A percentile compares a stretch with the other conserved stretches of the same genome.
phyloP scores from a whole-genome alignment of 2,329 filamentous ascomycete species.

The Dactylonectria estremocensis region DNA sequence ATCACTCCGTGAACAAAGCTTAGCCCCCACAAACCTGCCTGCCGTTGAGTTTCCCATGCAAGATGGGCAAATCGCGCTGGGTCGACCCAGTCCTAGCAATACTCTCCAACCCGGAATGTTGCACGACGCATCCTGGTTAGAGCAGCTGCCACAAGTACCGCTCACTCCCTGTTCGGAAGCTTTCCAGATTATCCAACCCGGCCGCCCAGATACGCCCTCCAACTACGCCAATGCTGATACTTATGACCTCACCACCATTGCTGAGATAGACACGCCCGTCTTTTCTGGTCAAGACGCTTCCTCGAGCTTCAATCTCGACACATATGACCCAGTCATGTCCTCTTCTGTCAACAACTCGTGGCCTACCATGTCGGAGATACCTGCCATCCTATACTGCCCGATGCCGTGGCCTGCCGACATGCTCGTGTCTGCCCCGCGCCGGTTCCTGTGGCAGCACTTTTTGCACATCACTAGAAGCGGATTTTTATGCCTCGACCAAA shows the following conservation, averaged over 20 bases:
- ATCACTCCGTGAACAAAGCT: not conserved
- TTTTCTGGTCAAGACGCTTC: not conserved
- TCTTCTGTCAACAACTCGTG: not conserved
- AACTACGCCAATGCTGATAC: not conserved
- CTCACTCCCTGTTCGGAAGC: constrained; percentile 5
- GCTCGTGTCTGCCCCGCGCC: constrained; percentile 33
- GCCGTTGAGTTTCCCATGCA: not conserved
- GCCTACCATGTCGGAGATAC: not conserved
- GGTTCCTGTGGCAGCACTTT: constrained; percentile 39
- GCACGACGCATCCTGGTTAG: not conserved
- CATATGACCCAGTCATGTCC: not conserved
- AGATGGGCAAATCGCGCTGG: not conserved
- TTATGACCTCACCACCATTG: not conserved
- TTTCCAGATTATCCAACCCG: not conserved
- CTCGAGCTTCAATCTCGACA: not conserved
- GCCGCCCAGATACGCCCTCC: not conserved
- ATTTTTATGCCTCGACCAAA: constrained; percentile 34
- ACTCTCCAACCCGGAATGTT: not conserved
- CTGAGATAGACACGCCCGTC: not conserved
- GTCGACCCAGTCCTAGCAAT: not conserved
- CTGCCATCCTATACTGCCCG: constrained; percentile 26
- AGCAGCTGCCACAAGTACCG: constrained; percentile 2
- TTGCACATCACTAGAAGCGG: constrained; percentile 27
- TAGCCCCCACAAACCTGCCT: not conserved
- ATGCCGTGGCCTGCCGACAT: constrained; percentile 40